Conservation (phyloP, 495 filamentous ascomycete species). For the Xylaria intraflava region DNA sequence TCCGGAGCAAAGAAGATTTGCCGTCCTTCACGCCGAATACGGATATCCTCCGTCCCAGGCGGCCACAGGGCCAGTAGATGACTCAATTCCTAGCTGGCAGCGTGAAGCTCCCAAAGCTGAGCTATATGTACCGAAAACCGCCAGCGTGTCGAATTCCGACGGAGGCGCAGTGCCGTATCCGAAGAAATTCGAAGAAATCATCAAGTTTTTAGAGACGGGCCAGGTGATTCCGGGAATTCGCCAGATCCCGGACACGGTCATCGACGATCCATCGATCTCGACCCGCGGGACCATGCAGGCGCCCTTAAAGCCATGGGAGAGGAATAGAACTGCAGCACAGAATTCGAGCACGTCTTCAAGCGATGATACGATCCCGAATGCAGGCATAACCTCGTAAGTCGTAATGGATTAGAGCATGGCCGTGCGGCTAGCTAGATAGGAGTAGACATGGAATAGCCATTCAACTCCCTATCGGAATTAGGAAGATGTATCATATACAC, state of each 20-base stretch:
- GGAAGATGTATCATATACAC: background rate
- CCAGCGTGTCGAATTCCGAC: conserved; percentile 10
- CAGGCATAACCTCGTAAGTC: conserved; percentile 3
- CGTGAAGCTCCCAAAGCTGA: conserved; percentile 37
- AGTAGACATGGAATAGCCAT: background rate
- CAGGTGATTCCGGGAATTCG: conserved; percentile 83
- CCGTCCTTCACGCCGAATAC: conserved; percentile 21
- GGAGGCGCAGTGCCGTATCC: conserved; percentile 61
- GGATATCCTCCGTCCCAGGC: conserved; percentile 17
- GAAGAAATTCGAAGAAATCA: conserved; percentile 78
- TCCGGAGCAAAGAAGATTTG: conserved; percentile 20
- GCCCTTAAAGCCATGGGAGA: conserved; percentile 74
- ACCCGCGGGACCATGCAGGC: conserved; percentile 45
- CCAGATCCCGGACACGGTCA: conserved; percentile 77
- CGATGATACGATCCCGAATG: conserved; percentile 8
- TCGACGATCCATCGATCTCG: conserved; percentile 46
- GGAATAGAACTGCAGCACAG: conserved; percentile 16
- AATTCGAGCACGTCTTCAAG: background rate
- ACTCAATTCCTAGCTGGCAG: conserved; percentile 37
- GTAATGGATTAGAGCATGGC: background rate
- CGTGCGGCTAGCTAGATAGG: background rate
- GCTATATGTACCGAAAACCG: conserved; percentile 25
- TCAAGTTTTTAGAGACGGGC: conserved; percentile 79
- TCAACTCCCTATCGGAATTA: background rate
- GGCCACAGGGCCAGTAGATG: conserved; percentile 4